These are phyloP conservation scores for Wakefieldia striispora DNA, from an alignment of 768 basidiomycete species.

Conservation along the genomic window DNA sequence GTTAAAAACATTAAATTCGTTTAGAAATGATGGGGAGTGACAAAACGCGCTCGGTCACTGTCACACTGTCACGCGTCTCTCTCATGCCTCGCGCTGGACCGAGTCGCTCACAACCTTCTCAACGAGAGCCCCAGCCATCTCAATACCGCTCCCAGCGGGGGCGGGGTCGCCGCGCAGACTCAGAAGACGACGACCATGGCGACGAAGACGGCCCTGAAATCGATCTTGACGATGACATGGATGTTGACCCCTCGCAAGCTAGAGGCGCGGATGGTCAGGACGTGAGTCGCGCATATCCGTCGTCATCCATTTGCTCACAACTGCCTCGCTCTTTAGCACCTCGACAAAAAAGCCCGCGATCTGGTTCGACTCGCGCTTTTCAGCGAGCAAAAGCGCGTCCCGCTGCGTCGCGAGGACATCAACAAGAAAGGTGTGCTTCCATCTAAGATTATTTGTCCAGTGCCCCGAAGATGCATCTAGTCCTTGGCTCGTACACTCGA, in stretches of 20 bases:
- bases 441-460: background rate
- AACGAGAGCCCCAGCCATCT: slow-evolving; percentile 35
- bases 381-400: slow-evolving; percentile 64
- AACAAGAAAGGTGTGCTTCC: slow-evolving; percentile 65
- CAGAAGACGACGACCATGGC: slow-evolving; percentile 37
- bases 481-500: slow-evolving; percentile 48
- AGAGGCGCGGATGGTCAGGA: slow-evolving; percentile 23
- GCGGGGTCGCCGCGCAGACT: slow-evolving; percentile 18
- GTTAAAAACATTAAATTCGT: no score
- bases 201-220: slow-evolving; percentile 28
- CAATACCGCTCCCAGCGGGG: slow-evolving; percentile 41
- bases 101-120: slow-evolving; percentile 36
- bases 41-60: slow-evolving; percentile 15
- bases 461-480: slow-evolving; percentile 22
- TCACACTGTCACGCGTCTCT: slow-evolving; percentile 4
- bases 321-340: slow-evolving; percentile 44
- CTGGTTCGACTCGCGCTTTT: slow-evolving; percentile 83
- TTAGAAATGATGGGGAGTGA: background rate
- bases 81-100: slow-evolving; percentile 33
- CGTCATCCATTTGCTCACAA: background rate
- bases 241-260: slow-evolving; percentile 33
- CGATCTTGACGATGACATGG: slow-evolving; percentile 25
- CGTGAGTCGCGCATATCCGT: slow-evolving; percentile 5
- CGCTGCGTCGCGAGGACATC: slow-evolving; percentile 80
- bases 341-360: slow-evolving; percentile 62